Conservation (phyloP, 768 basidiomycete genomes). For the Dioszegia crocea region DNA sequence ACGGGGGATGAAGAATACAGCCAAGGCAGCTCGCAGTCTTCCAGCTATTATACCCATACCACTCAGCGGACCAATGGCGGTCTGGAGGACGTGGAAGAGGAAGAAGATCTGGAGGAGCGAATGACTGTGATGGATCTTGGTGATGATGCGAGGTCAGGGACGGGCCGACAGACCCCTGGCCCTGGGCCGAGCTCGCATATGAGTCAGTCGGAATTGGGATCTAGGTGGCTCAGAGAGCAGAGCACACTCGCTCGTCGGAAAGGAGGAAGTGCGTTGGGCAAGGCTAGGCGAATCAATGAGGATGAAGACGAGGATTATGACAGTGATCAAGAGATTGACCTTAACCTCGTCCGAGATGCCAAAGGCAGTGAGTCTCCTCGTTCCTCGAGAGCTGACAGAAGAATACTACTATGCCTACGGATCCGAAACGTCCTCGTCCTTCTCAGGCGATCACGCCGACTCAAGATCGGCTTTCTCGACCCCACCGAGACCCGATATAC, state of each 20-base stretch:
- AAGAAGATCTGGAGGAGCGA: slow-evolving; percentile 4
- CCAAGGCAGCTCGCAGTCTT: slow-evolving; percentile 22
- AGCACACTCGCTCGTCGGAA: slow-evolving; percentile 63
- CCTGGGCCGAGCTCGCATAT: slow-evolving; percentile 17
- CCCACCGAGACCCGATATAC: background rate
- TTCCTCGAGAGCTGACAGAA: slow-evolving; percentile 2
- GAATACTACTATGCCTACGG: slow-evolving; percentile 49
- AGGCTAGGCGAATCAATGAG: slow-evolving; percentile 4
- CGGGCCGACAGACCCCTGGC: background rate
- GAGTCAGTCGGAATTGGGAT: slow-evolving; percentile 58
- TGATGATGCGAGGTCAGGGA: background rate
- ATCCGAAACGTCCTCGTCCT: slow-evolving; percentile 22
- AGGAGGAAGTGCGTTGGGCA: slow-evolving; percentile 18
- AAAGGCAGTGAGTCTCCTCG: slow-evolving; percentile 38
- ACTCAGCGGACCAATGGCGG: background rate
- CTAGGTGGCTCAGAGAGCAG: slow-evolving; percentile 79
- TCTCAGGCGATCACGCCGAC: slow-evolving; percentile 9
- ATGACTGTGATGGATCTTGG: slow-evolving; percentile 5
- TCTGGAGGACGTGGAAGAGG: slow-evolving; percentile 1
- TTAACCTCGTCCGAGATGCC: slow-evolving; percentile 37
- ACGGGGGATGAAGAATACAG: slow-evolving; percentile 51
- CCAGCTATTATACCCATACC: slow-evolving; percentile 12
- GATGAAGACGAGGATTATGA: slow-evolving; percentile 30
- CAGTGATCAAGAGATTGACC: slow-evolving; percentile 33
- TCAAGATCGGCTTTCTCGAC: background rate